A percentile compares a stretch with the other conserved stretches of the same genome.
These are phyloP conservation scores for Guyanaporus albipodus DNA, from an alignment of 768 basidiomycete genomes.

Conservation along the genomic window DNA sequence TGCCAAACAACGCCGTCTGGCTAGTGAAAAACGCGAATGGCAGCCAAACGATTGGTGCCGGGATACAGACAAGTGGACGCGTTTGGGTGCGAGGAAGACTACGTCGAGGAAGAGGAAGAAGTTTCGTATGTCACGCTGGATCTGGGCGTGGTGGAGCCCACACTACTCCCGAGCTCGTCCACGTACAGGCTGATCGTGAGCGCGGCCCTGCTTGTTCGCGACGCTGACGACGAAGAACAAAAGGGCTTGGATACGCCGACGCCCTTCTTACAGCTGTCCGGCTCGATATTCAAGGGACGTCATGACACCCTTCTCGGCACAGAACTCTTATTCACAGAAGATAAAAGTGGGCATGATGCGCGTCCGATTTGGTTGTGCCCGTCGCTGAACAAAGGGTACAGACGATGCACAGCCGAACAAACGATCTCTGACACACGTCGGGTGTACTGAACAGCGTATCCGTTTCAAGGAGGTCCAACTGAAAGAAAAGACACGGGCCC, in stretches of 20 bases:
- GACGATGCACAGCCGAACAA: conserved; percentile 48
- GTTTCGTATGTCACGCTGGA: conserved; percentile 71
- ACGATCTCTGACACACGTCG: conserved; percentile 50
- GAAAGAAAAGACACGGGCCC: conserved; percentile 35
- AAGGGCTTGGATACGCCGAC: conserved; percentile 77
- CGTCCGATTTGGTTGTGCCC: neutral
- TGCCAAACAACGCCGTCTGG: conserved; percentile 18
- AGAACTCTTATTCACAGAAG: conserved; percentile 71
- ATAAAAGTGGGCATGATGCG: conserved; percentile 46
- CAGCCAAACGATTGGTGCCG: conserved; percentile 38
- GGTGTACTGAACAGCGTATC: conserved; percentile 64
- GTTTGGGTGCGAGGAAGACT: conserved; percentile 67
- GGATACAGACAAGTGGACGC: conserved; percentile 65
- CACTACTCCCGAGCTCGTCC: conserved; percentile 66
- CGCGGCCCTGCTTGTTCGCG: neutral
- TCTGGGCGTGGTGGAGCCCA: conserved; percentile 66
- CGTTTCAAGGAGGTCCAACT: conserved; percentile 71
- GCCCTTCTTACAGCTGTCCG: conserved; percentile 73
- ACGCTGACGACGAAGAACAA: neutral
- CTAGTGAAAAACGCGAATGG: conserved; percentile 14
- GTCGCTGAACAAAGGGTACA: conserved; percentile 11
- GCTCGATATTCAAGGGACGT: conserved; percentile 67
- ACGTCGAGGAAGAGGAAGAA: conserved; percentile 52
- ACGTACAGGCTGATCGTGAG: conserved; percentile 74
- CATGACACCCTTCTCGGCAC: conserved; percentile 69